Conservation (phyloP, 1,284 basidiomycete genomes). For the Ceratorhiza oryzae-sativae region DNA sequence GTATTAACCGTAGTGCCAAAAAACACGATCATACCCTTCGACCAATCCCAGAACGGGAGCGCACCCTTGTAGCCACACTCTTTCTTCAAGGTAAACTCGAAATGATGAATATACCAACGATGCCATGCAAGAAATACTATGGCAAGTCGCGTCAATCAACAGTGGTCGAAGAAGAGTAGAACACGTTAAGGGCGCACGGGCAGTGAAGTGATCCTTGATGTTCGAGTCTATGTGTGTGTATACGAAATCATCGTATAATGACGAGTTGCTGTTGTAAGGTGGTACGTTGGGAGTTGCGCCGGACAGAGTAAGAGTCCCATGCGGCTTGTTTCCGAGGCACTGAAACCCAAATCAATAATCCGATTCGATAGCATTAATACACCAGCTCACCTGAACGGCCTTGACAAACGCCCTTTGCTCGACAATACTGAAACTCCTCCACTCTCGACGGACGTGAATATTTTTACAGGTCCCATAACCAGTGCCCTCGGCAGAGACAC, state of each 20-base stretch:
- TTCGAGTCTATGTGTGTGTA: constrained; percentile 38
- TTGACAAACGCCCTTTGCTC: constrained; percentile 5
- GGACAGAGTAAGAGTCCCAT: constrained; percentile 8
- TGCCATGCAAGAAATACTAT: constrained; percentile 40
- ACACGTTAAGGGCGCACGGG: not conserved
- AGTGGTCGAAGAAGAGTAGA: no score
- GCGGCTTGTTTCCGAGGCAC: constrained; percentile 14
- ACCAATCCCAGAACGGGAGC: constrained; percentile 41
- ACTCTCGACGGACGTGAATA: constrained; percentile 1
- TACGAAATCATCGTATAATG: constrained; percentile 31
- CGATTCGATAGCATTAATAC: not conserved
- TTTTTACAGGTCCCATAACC: not conserved
- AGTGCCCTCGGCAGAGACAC: not conserved
- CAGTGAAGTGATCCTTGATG: constrained; percentile 28
- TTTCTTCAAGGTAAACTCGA: constrained; percentile 11
- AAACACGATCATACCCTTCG: constrained; percentile 4
- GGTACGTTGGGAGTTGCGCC: constrained; percentile 12
- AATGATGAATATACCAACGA: constrained; percentile 20
- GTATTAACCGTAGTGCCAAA: not conserved
- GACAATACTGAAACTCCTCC: not conserved
- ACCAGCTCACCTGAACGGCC: constrained; percentile 9
- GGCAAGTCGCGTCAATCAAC: no score
- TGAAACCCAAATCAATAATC: not conserved
- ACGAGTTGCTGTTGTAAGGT: not conserved
- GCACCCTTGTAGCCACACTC: constrained; percentile 27